phyloP scores from a whole-genome alignment of 2,329 filamentous ascomycete genomes.

The Aspergillus cejpii region DNA sequence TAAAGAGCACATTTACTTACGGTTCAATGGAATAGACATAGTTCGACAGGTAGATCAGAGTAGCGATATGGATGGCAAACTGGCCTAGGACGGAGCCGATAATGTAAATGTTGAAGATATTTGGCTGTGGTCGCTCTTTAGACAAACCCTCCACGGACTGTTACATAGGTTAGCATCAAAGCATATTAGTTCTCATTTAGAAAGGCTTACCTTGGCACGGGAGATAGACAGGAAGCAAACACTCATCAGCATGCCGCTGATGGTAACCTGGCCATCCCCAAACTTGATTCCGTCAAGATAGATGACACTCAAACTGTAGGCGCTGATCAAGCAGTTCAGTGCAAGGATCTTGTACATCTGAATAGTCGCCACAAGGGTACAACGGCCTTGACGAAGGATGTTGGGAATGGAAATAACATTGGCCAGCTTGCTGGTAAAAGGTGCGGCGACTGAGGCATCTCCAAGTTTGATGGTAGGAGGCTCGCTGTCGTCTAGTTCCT shows the following conservation, averaged over 20 bases:
- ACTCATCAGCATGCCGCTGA: slow-evolving; percentile 99
- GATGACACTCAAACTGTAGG: slow-evolving; percentile 91
- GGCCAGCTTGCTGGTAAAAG: slow-evolving; percentile 94
- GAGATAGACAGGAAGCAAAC: slow-evolving; percentile 98
- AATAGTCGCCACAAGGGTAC: slow-evolving; percentile 94
- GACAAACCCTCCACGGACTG: slow-evolving; percentile 86
- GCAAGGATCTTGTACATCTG: slow-evolving; percentile 99
- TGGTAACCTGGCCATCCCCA: slow-evolving; percentile 94
- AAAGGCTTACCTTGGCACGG: slow-evolving; percentile 63
- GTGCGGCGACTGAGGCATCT: slow-evolving; percentile 92
- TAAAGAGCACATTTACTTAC: slow-evolving; percentile 48
- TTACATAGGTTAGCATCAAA: slow-evolving; percentile 9
- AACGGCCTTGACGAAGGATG: slow-evolving; percentile 95
- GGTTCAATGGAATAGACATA: slow-evolving; percentile 81
- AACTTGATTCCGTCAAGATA: slow-evolving; percentile 99
- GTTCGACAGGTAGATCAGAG: slow-evolving; percentile 86
- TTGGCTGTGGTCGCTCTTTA: slow-evolving; percentile 94
- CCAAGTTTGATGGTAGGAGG: slow-evolving; percentile 94
- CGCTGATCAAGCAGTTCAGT: slow-evolving; percentile 93
- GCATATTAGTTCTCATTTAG: background rate
- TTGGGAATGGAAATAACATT: slow-evolving; percentile 97
- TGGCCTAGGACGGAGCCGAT: slow-evolving; percentile 95
- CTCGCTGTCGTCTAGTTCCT: slow-evolving; percentile 78
- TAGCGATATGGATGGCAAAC: slow-evolving; percentile 91
- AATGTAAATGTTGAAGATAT: slow-evolving; percentile 99